phyloP scores from a whole-genome alignment of 2,329 filamentous ascomycete genomes.

The Emydomyces testavorans region DNA sequence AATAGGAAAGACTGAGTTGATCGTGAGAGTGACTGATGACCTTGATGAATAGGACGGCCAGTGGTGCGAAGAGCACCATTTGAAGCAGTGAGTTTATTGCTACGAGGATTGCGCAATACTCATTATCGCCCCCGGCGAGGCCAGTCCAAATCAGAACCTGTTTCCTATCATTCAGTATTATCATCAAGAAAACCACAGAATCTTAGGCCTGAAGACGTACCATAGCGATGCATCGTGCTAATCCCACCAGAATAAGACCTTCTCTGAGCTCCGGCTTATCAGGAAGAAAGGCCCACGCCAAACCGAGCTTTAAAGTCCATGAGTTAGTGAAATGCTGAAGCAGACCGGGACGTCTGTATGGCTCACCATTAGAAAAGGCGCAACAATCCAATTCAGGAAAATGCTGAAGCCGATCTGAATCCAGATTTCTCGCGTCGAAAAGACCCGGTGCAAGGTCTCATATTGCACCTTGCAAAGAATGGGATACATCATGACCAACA shows the following conservation, averaged over 20 bases:
- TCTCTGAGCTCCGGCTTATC: constrained; percentile 42
- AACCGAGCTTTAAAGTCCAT: constrained; percentile 32
- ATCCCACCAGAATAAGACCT: constrained; percentile 68
- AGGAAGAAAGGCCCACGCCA: constrained; percentile 43
- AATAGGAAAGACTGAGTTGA: constrained; percentile 44
- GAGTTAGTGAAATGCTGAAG: background rate
- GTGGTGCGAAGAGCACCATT: constrained; percentile 59
- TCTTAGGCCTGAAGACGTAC: constrained; percentile 35
- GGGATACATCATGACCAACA: constrained; percentile 90
- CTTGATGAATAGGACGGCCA: constrained; percentile 58
- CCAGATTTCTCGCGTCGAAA: constrained; percentile 55
- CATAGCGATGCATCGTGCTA: constrained; percentile 84
- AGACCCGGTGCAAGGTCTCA: constrained; percentile 58
- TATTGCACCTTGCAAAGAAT: constrained; percentile 79
- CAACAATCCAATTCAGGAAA: constrained; percentile 70
- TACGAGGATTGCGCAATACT: constrained; percentile 75
- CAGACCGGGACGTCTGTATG: background rate
- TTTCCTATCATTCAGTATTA: constrained; percentile 17
- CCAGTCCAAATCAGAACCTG: constrained; percentile 64
- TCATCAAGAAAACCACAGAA: background rate
- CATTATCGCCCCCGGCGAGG: constrained; percentile 60
- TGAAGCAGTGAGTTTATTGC: constrained; percentile 65
- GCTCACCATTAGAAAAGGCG: constrained; percentile 66
- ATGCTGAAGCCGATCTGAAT: constrained; percentile 67
- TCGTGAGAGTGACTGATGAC: constrained; percentile 48